Conservation (phyloP, 176 grass and related monocot genomes). For the Avena insularis region DNA sequence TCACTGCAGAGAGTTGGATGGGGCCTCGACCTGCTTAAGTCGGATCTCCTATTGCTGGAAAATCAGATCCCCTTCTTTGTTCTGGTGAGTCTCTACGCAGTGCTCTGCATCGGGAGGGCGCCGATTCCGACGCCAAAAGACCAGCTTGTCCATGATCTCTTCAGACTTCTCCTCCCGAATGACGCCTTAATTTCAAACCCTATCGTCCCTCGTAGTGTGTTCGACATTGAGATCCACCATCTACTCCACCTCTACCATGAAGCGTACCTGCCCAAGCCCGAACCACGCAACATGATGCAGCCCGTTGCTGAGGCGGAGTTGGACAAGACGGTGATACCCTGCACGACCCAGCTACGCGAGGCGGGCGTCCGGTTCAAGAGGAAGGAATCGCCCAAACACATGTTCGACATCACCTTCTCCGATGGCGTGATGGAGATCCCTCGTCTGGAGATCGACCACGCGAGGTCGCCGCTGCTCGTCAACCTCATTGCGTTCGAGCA, state of each 20-base stretch:
- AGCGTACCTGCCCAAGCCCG: not conserved
- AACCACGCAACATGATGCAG: no score
- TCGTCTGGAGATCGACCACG: not conserved
- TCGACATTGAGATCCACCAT: not conserved
- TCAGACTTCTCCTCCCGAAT: no score
- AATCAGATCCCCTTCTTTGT: not conserved
- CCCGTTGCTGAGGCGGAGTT: no score
- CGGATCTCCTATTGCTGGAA: no score
- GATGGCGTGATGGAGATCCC: not conserved
- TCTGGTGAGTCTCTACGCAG: not conserved
- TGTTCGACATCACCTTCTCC: no score
- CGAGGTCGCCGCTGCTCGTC: not conserved
- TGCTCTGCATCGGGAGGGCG: no score
- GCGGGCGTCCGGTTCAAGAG: slow-evolving; percentile 5
- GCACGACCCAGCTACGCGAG: not conserved
- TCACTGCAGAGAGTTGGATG: not conserved
- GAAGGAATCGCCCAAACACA: no score
- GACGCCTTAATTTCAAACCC: no score
- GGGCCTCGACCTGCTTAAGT: slow-evolving; percentile 14
- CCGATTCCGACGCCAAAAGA: not conserved
- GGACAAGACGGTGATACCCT: not conserved
- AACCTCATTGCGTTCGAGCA: slow-evolving; percentile 17
- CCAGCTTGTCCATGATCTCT: no score
- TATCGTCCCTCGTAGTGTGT: not conserved
- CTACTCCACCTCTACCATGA: slow-evolving; percentile 20